Evolutionary conservation across 441 rosid species (phyloP), one percentile per base, ranked within the genome.

Genomic region (California macrophylla): DNA sequence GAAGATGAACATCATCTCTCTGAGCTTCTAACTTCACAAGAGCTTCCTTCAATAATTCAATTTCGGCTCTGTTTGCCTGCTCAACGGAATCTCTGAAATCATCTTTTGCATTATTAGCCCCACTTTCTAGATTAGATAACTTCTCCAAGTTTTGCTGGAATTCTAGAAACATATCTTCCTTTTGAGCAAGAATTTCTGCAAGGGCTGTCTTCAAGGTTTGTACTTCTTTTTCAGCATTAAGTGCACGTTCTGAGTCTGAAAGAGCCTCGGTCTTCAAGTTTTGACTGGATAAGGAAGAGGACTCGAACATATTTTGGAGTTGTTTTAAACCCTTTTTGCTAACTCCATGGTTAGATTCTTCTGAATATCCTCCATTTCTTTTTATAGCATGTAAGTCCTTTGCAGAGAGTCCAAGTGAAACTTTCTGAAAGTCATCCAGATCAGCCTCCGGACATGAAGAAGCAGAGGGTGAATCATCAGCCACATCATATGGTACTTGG

Each of bases 51-150:
- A 85, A 78, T 64, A 82, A 72, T 75, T 89, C 88, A 69, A 82
- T 76, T 70, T 87, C 90, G 18, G 87, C 86, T 83, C 78, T 83
- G 71, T 83, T 79, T 58, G 90, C 84, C 76, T 74, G 84, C 62
- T 87, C 90, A 6, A 78, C 83, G 30, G 81, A 81, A 60, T 75
- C 86, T 56, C 74, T 75, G 4, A 78, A 86, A 77, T 80, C 78
- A 28, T 74, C 82, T 71, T 77, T 81, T 28, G 85, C 85, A 70
- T 69, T 63, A 7, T 69, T 75, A 58, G 84, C 86, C 68, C 79
- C 85, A 24, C 72, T 78, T 72, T 85, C 84, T 15, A 82, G 81
- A 69, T 66, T 77, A 6, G 88, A 82, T 64, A 85, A 62, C 77
- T 84, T 79, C 64, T 78, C 77, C 78, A 89, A 73, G 75, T 74